Percentiles rank a stretch among this genome's conserved stretches.
phyloP scores from a whole-genome alignment of 179 eudicot genomes.

The Beta corolliflora region DNA sequence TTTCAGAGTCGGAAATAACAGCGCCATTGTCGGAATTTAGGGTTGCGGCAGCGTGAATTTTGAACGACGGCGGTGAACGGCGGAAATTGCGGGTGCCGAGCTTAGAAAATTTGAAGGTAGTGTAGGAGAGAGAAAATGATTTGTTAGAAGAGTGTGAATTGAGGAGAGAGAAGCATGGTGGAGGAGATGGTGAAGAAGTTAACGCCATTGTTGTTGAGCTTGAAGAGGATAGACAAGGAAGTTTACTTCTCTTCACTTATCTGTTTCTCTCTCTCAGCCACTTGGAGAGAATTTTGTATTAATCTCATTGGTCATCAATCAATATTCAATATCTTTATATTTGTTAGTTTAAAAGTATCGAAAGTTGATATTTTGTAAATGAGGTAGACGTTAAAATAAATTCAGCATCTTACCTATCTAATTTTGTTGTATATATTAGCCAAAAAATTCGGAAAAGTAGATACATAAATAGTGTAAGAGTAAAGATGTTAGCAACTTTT shows the following conservation, averaged over 20 bases:
- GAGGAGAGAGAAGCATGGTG: slow-evolving; percentile 27
- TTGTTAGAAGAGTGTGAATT: slow-evolving; percentile 12
- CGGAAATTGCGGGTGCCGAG: slow-evolving; percentile 23
- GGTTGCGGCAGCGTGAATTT: slow-evolving; percentile 59
- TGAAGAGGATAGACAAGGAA: background rate
- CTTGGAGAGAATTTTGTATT: background rate
- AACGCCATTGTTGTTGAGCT: slow-evolving; percentile 36
- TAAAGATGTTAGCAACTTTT: no score
- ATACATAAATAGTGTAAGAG: no score
- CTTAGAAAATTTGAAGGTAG: slow-evolving; percentile 19
- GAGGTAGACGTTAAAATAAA: no score
- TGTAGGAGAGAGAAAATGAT: slow-evolving; percentile 12
- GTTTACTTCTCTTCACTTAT: background rate
- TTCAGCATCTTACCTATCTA: no score
- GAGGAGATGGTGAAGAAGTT: slow-evolving; percentile 19
- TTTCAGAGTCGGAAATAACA: slow-evolving; percentile 30
- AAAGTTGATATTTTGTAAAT: no score
- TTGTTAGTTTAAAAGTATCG: no score
- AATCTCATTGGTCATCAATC: no score
- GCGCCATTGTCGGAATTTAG: slow-evolving; percentile 79
- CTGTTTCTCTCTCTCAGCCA: background rate
- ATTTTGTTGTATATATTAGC: no score
- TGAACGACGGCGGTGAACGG: slow-evolving; percentile 26
- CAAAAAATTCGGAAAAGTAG: no score
- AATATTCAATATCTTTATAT: no score